Base-by-base conservation (phyloP, 2,329 filamentous ascomycete species). In the Scedosporium minutisporum region DNA sequence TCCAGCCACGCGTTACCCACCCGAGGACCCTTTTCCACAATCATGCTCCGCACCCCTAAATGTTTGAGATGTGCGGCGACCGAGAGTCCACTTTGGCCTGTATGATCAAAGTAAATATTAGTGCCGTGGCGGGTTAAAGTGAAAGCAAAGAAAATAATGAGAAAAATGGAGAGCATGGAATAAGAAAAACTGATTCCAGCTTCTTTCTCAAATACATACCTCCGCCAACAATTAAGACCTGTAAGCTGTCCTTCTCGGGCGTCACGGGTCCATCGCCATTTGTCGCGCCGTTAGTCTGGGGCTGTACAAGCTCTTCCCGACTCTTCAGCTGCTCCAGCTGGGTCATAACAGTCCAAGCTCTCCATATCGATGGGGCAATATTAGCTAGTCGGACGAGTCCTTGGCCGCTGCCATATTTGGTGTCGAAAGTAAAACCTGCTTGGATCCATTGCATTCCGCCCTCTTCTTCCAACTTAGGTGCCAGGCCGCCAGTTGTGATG, bases 1-100 rank as follows among this genome's bases (percentile, higher is more conserved):
- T 76, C 73, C 3, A 77, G 69, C 80, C 80, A 82, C 59, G 78
- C 80, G 64, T 81, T 79, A 4, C 79, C 79, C 9, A 82, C 70
- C 0, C 75, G 70, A 16, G 74, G 69, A 46, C 77, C 75, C 60
- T 74, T 73, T 60, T 82, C 80, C 14, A 82, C 67, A 33, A 82
- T 70, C 18, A 81, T 68, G 59, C 68, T 65, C 1, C 64, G 60
- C 29, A 74, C 64, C 6, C 68, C 67, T 46, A 74, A 64, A 4
- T 70, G 64, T 12, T 69, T 65, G 2, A 73, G 65, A 3, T 69
- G 68, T 16, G 71, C 69, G n/a, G 71, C 76, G 57, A 75, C 67
- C 33, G 73, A 76, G 18, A 78, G 66, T 16, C 77, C 77, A 18
- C 76, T 71, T 65, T 78, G 77, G 6, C 76, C 77, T 76, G 48